Conservation (phyloP, 352 stramenopile genomes). For the Globisporangium iwayamae region DNA sequence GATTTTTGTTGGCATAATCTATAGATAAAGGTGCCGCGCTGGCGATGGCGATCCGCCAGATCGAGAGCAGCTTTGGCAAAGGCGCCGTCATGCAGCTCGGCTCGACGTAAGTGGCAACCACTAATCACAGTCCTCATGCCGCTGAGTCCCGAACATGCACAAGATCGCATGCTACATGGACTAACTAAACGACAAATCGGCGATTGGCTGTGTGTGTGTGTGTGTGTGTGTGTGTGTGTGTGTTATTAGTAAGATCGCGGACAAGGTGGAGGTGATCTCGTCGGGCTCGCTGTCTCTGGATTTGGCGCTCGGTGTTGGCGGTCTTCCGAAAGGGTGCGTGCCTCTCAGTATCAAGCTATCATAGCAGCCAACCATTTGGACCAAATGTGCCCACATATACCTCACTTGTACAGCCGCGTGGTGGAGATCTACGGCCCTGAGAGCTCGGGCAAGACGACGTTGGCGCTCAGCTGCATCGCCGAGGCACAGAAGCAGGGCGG, state of each 20-base stretch:
- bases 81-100: conserved; percentile 97
- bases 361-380: background rate
- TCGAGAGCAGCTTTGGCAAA: conserved; percentile 95
- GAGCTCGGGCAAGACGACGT: conserved; percentile 97
- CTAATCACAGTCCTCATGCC: no score
- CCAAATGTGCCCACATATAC: conserved; percentile 7
- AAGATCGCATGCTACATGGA: no score
- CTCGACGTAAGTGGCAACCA: conserved; percentile 52
- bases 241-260: conserved; percentile 59
- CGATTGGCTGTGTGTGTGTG: no score
- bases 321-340: conserved; percentile 90
- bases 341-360: background rate
- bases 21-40: conserved; percentile 85
- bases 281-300: conserved; percentile 94
- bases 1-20: no score
- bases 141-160: no score
- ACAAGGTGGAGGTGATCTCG: conserved; percentile 92
- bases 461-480: conserved; percentile 96
- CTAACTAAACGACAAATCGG: no score
- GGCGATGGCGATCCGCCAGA: conserved; percentile 93
- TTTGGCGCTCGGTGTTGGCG: conserved; percentile 88
- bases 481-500: conserved; percentile 93
- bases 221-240: background rate
- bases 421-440: conserved; percentile 99
- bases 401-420: conserved; percentile 73